phyloP scores from a whole-genome alignment of 2,329 filamentous ascomycete species.

The Harringtonia aguacate region DNA sequence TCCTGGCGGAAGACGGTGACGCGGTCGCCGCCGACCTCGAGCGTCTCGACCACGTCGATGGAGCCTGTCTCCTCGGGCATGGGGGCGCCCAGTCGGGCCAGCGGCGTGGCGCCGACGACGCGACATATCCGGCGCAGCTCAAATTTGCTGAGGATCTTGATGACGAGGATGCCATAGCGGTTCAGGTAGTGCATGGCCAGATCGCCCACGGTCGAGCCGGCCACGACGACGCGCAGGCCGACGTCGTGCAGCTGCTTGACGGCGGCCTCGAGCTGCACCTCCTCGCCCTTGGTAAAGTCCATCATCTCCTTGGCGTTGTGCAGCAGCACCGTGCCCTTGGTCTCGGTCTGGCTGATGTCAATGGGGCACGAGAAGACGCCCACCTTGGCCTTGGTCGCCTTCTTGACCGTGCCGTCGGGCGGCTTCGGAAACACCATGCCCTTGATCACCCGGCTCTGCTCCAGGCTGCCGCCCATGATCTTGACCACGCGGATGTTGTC shows the following conservation, averaged over 20 bases:
- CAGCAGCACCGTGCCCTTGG: slow-evolving; percentile 92
- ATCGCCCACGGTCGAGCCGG: slow-evolving; percentile 88
- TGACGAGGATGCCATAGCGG: slow-evolving; percentile 88
- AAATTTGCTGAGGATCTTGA: slow-evolving; percentile 97
- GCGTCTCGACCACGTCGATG: slow-evolving; percentile 90
- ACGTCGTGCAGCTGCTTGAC: slow-evolving; percentile 97
- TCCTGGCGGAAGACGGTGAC: slow-evolving; percentile 99
- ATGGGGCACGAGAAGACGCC: slow-evolving; percentile 94
- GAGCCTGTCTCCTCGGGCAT: slow-evolving; percentile 99
- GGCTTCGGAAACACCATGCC: slow-evolving; percentile 98
- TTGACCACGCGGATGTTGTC: slow-evolving; percentile 99
- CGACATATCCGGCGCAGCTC: slow-evolving; percentile 91
- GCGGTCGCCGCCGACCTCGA: slow-evolving; percentile 94
- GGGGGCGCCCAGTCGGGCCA: slow-evolving; percentile 87
- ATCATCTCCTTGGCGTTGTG: slow-evolving; percentile 99
- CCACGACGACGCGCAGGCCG: slow-evolving; percentile 82
- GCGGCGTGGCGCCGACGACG: slow-evolving; percentile 91
- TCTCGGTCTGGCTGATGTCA: slow-evolving; percentile 93
- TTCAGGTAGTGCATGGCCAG: slow-evolving; percentile 96
- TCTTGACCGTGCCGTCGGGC: slow-evolving; percentile 87
- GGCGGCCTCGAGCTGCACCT: slow-evolving; percentile 75
- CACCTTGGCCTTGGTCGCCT: slow-evolving; percentile 86
- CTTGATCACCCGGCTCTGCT: slow-evolving; percentile 89
- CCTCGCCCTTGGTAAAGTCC: slow-evolving; percentile 95
- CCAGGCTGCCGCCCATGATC: slow-evolving; percentile 95